Evolutionary conservation across 371 early-diverging fungal genomes (phyloP).

Genomic region (Mortierella sp.): DNA sequence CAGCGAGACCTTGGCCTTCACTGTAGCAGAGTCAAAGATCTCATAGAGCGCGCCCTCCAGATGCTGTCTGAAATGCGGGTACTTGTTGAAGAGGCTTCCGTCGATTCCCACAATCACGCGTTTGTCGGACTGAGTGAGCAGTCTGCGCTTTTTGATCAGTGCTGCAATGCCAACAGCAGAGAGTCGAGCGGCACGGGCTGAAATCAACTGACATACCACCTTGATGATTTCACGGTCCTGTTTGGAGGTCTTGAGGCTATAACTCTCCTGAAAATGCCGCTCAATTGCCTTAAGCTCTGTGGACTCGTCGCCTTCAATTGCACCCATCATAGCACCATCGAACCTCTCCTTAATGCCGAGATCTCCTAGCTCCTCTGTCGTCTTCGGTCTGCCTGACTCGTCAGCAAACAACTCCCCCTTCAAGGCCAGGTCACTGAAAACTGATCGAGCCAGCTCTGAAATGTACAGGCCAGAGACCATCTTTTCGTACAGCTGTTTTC

Average conservation of each 20-base stretch:
- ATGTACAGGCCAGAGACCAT: slow-evolving; percentile 87
- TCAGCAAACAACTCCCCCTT: slow-evolving; percentile 33
- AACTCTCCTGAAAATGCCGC: slow-evolving; percentile 32
- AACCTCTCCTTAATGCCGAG: slow-evolving; percentile 55
- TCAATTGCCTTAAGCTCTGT: slow-evolving; percentile 58
- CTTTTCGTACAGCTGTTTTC: slow-evolving; percentile 80
- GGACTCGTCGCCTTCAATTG: slow-evolving; percentile 71
- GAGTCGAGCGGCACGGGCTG: slow-evolving; percentile 71
- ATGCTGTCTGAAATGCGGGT: slow-evolving; percentile 71
- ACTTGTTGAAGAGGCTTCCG: slow-evolving; percentile 73
- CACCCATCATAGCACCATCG: slow-evolving; percentile 72
- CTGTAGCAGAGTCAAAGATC: slow-evolving; percentile 70
- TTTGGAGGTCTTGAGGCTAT: slow-evolving; percentile 57
- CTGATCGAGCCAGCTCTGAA: slow-evolving; percentile 79
- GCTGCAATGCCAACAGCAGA: slow-evolving; percentile 73
- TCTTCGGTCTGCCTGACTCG: slow-evolving; percentile 16
- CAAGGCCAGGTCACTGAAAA: slow-evolving; percentile 44
- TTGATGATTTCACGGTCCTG: slow-evolving; percentile 69
- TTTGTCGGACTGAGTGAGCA: slow-evolving; percentile 49
- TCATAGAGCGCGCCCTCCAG: slow-evolving; percentile 71
- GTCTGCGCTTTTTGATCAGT: slow-evolving; percentile 69
- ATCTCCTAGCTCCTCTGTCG: slow-evolving; percentile 47
- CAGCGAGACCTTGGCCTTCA: slow-evolving; percentile 54
- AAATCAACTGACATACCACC: slow-evolving; percentile 68
- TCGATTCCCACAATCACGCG: slow-evolving; percentile 75